Conservation (phyloP, 2,329 filamentous ascomycete genomes). For the Zymoseptoria crescenta region DNA sequence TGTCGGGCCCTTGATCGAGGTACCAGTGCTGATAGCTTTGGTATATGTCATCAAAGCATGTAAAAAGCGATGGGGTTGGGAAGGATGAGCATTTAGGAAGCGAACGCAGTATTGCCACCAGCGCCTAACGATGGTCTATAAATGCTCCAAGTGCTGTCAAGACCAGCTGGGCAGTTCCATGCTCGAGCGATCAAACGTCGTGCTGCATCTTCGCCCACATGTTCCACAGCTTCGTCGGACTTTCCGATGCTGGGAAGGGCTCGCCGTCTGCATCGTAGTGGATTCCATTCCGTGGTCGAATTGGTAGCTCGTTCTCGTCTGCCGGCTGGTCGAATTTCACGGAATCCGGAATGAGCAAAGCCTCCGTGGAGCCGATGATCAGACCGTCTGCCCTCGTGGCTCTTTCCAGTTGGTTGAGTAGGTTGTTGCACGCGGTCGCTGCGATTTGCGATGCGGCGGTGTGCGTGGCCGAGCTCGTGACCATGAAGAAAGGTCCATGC, state of each 20-base stretch:
- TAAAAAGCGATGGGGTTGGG: conserved; percentile 49
- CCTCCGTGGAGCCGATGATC: conserved; percentile 15
- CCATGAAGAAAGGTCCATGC: conserved; percentile 16
- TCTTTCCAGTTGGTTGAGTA: conserved; percentile 12
- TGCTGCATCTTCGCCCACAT: conserved; percentile 27
- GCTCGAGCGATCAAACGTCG: conserved; percentile 13
- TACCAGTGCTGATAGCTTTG: conserved; percentile 68
- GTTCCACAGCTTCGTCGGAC: conserved; percentile 30
- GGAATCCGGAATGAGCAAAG: conserved; percentile 15
- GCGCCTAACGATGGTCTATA: not conserved
- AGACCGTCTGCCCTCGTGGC: conserved; percentile 11
- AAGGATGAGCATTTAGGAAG: conserved; percentile 11
- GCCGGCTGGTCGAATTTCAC: conserved; percentile 5
- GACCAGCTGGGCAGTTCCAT: not conserved
- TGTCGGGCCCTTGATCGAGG: conserved; percentile 78
- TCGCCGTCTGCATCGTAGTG: not conserved
- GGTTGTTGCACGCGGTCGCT: conserved; percentile 10
- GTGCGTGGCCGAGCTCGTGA: conserved; percentile 6
- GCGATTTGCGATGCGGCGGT: conserved; percentile 10
- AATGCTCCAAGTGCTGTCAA: not conserved
- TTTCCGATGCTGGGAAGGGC: conserved; percentile 19
- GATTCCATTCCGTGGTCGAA: not conserved
- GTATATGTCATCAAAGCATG: conserved; percentile 66
- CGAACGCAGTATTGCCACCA: not conserved
- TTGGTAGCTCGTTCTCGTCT: conserved; percentile 2